These are phyloP conservation scores for Teratosphaeria viscida DNA, from an alignment of 2,329 filamentous ascomycete species.

Conservation along the genomic window DNA sequence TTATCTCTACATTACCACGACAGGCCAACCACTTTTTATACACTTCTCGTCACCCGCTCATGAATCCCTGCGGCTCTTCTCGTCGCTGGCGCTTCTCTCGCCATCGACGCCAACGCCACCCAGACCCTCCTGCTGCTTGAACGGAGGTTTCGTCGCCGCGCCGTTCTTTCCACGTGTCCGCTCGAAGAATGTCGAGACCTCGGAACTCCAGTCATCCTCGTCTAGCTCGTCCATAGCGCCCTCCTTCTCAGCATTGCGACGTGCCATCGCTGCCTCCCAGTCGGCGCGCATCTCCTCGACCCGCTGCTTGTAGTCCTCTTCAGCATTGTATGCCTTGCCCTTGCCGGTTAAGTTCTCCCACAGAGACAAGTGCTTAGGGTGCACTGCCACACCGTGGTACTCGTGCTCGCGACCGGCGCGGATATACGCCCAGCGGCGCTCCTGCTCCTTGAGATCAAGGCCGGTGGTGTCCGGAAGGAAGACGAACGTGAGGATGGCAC, in stretches of 20 bases:
- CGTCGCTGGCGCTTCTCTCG: neutral
- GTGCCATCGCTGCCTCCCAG: constrained; percentile 46
- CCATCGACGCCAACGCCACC: neutral
- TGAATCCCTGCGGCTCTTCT: neutral
- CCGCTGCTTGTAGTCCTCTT: constrained; percentile 66
- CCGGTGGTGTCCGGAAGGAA: constrained; percentile 97
- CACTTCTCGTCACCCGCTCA: neutral
- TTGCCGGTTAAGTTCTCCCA: constrained; percentile 77
- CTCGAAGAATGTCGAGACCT: constrained; percentile 45
- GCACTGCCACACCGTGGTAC: constrained; percentile 88
- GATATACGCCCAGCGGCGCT: constrained; percentile 85
- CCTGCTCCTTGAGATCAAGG: constrained; percentile 92
- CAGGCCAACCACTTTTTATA: neutral
- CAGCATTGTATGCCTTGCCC: constrained; percentile 73
- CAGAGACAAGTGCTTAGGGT: constrained; percentile 74
- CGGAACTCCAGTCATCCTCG: constrained; percentile 38
- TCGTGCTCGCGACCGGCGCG: constrained; percentile 64
- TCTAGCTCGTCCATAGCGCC: constrained; percentile 26
- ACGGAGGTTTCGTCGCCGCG: neutral
- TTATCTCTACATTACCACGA: neutral
- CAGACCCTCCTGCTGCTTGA: neutral
- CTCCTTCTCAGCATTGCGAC: constrained; percentile 42
- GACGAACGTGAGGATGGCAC: constrained; percentile 69
- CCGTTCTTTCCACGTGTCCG: constrained; percentile 29
- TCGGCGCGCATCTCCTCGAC: constrained; percentile 65